phyloP scores from a whole-genome alignment of 1,284 basidiomycete species.

The Malassezia japonica region DNA sequence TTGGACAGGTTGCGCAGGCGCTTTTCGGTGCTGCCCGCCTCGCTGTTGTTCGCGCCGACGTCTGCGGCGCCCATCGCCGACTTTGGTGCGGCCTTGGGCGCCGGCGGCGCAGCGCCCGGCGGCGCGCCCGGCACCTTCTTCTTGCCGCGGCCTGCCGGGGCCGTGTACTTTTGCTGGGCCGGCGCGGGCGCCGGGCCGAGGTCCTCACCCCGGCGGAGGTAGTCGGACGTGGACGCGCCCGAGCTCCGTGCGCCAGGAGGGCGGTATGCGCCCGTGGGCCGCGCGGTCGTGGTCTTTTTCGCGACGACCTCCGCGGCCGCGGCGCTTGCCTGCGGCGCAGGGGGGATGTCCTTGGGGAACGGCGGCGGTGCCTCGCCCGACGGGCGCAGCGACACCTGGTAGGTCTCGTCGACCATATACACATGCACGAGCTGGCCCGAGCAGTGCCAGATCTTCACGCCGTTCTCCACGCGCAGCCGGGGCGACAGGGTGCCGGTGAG shows the following conservation, averaged over 20 bases:
- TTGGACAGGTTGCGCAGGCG: slow-evolving; percentile 71
- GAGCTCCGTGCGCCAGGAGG: slow-evolving; percentile 57
- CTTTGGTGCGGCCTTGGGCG: slow-evolving; percentile 1
- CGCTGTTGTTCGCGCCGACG: slow-evolving; percentile 23
- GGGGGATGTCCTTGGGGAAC: slow-evolving; percentile 66
- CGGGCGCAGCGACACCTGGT: slow-evolving; percentile 77
- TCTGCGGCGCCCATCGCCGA: slow-evolving; percentile 27
- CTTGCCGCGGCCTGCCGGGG: slow-evolving; percentile 5
- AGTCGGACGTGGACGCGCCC: slow-evolving; percentile 21
- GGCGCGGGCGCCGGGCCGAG: slow-evolving; percentile 2
- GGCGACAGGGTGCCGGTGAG: slow-evolving; percentile 89
- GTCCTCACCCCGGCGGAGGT: slow-evolving; percentile 20
- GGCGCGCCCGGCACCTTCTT: slow-evolving; percentile 10
- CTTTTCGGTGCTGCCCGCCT: slow-evolving; percentile 45
- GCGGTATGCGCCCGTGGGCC: slow-evolving; percentile 48
- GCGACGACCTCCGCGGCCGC: slow-evolving; percentile 51
- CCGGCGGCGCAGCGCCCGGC: background rate
- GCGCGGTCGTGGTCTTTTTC: slow-evolving; percentile 29
- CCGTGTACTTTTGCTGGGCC: slow-evolving; percentile 1
- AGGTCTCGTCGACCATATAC: slow-evolving; percentile 71
- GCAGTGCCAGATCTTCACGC: slow-evolving; percentile 91
- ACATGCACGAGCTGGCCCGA: slow-evolving; percentile 72
- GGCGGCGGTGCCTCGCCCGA: slow-evolving; percentile 58
- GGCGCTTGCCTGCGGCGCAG: slow-evolving; percentile 64
- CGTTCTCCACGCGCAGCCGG: slow-evolving; percentile 88